Base-by-base conservation (phyloP, 2,329 filamentous ascomycete species). In the Fusarium longipes region DNA sequence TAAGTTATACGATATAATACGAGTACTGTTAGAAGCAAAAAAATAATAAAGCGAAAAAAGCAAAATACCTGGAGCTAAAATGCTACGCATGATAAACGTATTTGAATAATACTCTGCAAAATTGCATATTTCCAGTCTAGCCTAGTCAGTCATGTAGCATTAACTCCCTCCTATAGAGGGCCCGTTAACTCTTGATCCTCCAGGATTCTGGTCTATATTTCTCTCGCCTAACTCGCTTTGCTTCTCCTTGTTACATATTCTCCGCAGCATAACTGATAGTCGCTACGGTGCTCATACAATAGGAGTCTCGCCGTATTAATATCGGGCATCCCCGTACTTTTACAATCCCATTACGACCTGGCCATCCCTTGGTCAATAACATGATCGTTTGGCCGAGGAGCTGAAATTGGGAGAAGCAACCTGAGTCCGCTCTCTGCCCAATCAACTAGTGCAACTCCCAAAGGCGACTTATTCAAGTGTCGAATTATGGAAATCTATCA, bases 181-280 rank as follows among this genome's bases (percentile, higher is more conserved):
- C 7, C 20, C 33, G 39, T 35, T 47, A 39, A 47, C 35, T 42
- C 44, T 51, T 35, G 32, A 38, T 33, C 32, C 24, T 36, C 45
- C 32, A 49, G 45, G 45, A 15, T 35, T 29, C 27, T 30, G 20
- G 53, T 45, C 33, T 56, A 38, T 58, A 39, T 57, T 59, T 35
- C 49, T 50, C n/a, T 55, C 22, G 30, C 45, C 35, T 47, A 17
- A 35, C 57, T 61, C 50, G 33, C 35, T 53, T 43, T 43, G 20
- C 44, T 42, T 65, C 57, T 54, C 59, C 58, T 67, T 71, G 68
- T 67, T 53, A 47, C 50, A 53, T 35, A 32, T 45, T 27, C 29
- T 35, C 29, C 51, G 67, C 63, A 44, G 47, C 63, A 54, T 57
- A 51, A 59, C 53, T 51, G 50, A 70, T 42, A 36, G 27, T 48